These are phyloP conservation scores for Talaromyces liani DNA, from an alignment of 495 filamentous ascomycete species.

Conservation along the genomic window DNA sequence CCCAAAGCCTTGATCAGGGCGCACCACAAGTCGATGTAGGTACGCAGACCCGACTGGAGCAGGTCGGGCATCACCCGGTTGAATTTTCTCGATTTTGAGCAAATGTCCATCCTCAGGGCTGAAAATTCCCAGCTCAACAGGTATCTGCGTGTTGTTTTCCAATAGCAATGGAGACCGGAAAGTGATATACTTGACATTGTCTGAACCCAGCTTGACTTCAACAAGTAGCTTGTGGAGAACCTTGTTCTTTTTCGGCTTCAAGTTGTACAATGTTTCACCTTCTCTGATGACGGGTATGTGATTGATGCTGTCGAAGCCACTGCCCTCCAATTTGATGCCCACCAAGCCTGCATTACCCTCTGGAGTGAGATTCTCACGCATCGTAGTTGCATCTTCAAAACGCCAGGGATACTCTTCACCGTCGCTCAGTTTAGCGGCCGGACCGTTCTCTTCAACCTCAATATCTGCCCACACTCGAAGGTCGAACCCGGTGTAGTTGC, in stretches of 20 bases:
- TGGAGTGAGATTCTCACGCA: constrained; percentile 82
- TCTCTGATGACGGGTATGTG: constrained; percentile 89
- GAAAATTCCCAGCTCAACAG: constrained; percentile 89
- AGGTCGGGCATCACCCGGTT: constrained; percentile 84
- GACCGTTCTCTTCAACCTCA: constrained; percentile 50
- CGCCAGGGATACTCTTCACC: constrained; percentile 92
- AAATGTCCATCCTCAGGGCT: constrained; percentile 83
- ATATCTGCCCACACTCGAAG: constrained; percentile 74
- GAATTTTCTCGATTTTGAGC: constrained; percentile 95
- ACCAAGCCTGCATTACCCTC: constrained; percentile 73
- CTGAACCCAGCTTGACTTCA: constrained; percentile 78
- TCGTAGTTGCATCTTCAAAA: constrained; percentile 90
- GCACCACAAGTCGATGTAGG: constrained; percentile 80
- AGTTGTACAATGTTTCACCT: constrained; percentile 80
- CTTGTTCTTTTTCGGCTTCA: constrained; percentile 75
- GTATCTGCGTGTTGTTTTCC: constrained; percentile 97
- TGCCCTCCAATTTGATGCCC: constrained; percentile 79
- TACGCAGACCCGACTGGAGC: constrained; percentile 90
- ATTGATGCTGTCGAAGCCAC: constrained; percentile 83
- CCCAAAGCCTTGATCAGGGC: constrained; percentile 94
- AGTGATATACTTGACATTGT: constrained; percentile 97
- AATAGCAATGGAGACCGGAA: constrained; percentile 90
- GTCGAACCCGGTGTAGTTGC: constrained; percentile 92
- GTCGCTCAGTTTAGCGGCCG: constrained; percentile 75
- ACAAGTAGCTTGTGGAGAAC: constrained; percentile 85